Evolutionary conservation across 257 asterid genomes (phyloP), one percentile per base, ranked within the genome.

Genomic region (Lithospermum erythrorhizon): DNA sequence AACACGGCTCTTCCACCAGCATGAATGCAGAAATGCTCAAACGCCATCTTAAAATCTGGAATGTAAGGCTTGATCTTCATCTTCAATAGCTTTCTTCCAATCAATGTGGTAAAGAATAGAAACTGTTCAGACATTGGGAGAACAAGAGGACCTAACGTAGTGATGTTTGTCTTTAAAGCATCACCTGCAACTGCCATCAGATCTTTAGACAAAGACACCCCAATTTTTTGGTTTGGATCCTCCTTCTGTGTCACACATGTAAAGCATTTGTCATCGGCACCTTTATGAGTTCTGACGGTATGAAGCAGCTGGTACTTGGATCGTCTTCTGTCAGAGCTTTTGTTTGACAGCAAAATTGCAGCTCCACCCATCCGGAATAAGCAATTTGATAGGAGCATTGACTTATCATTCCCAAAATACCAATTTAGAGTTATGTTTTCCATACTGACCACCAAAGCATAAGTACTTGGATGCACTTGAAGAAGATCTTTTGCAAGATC

Each of bases 1-100:
- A 84, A 67, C 48, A 87, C 94, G 51, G 94, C 94, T 73, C 90
- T 74, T 59, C 94, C 95, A 47, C 95, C 95, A 18, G 95, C 95
- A 47, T 87, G 95, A 59, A 87, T 82, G 83, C 94, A 87, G 74
- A 85, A 85, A 75, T 87, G 94, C 47, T 87, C 96, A 20, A 87
- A 87, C 0, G 96, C 96, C 75, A 85, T 21, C 29, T 81, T 87
- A 79, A 87, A 87, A 64, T 87, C 95, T 0, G 89, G 95, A 41
- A 84, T 87, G 66, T 84, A 84, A 6, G 94, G 94, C 64, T 83
- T 84, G 19, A 80, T 69, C 85, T 87, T 87, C 87, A 74, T 74
- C 76, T 82, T 87, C 27, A 87, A 64, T 55, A 79, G 61, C 72
- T 82, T 87, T 55, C 72, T 79, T 20, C 85, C 85, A 4, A 80